Base-by-base conservation (phyloP, 2,329 filamentous ascomycete species). In the Monosporascus ibericus region DNA sequence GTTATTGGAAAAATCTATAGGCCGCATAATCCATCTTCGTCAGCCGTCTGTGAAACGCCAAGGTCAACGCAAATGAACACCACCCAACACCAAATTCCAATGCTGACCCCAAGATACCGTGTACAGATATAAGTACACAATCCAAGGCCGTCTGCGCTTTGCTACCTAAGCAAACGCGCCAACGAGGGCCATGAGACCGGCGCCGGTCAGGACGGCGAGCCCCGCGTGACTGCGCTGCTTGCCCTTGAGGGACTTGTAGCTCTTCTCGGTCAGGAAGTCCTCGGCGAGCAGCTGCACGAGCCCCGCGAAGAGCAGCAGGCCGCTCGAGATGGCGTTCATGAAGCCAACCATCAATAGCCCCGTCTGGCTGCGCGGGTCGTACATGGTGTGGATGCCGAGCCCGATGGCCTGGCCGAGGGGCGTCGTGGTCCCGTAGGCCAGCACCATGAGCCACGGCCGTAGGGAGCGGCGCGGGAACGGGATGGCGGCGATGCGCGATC, bases 391-490 rank as follows among this genome's bases (percentile, higher is more conserved):
- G 20, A 92, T 79, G 4, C 87, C 72, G 11, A 95, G 75, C 0
- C 90, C 90, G 51, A 95, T 88, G 1, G 88, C 89, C 66, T 95
- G 90, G 8, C 90, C 90, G 18, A 94, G 75, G 0, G 90, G 90
- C 0, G 90, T 95, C 1, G 87, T 90, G 53, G 80, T 76, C 20
- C 87, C 87, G 61, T 90, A 91, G 1, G 86, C 86, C 15, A 91
- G 71, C 1, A 88, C 87, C 87, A 91, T 90, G 8, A 90, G 75
- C 87, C 87, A 95, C 0, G 94, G 92, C 47, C 88, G 87, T 2
- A 81, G 72, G 0, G 88, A 92, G 3, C 79, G 79, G 20, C 79
- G 79, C 0, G 88, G 82, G 63, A 96, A 96, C 67, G 87, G 84
- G 27, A 95, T 83, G 9, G 88, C 87, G 0, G 90, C 88, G 61